Evolutionary conservation across 306 rosid genomes (phyloP).

Genomic region (Pyrus pyrifolia): DNA sequence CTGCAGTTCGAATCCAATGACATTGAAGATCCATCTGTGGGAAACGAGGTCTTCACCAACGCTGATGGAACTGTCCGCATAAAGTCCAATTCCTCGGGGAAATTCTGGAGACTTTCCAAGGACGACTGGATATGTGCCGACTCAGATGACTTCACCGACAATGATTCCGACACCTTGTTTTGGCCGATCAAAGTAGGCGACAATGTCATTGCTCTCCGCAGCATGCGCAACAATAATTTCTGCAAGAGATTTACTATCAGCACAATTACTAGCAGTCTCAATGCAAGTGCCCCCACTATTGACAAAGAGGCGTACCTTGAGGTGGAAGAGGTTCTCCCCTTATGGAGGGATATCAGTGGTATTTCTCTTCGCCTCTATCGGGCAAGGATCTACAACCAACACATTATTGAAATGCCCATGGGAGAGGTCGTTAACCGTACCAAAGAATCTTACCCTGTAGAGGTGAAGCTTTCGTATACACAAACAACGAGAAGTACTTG

Average conservation of each 20-base stretch:
- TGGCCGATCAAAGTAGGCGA: not conserved
- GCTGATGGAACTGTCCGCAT: not conserved
- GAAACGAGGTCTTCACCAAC: not conserved
- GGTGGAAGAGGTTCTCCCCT: not conserved
- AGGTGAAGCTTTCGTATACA: not conserved
- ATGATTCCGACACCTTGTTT: not conserved
- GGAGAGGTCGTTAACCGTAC: not conserved
- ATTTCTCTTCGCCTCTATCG: not conserved
- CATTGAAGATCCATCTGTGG: not conserved
- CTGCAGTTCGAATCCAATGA: not conserved
- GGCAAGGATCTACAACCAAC: conserved; percentile 7
- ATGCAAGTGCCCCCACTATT: not conserved
- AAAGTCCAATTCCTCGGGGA: not conserved
- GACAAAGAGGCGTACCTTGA: not conserved
- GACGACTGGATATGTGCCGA: not conserved
- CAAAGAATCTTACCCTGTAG: not conserved
- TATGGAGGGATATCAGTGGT: not conserved
- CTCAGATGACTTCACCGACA: not conserved
- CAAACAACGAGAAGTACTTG: not conserved
- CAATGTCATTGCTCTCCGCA: not conserved
- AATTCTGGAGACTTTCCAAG: not conserved
- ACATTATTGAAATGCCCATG: not conserved
- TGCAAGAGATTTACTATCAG: not conserved
- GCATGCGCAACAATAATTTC: not conserved
- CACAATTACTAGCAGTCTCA: not conserved